These are phyloP conservation scores for Tulasnella calospora DNA, from an alignment of 768 basidiomycete species.

Conservation along the genomic window DNA sequence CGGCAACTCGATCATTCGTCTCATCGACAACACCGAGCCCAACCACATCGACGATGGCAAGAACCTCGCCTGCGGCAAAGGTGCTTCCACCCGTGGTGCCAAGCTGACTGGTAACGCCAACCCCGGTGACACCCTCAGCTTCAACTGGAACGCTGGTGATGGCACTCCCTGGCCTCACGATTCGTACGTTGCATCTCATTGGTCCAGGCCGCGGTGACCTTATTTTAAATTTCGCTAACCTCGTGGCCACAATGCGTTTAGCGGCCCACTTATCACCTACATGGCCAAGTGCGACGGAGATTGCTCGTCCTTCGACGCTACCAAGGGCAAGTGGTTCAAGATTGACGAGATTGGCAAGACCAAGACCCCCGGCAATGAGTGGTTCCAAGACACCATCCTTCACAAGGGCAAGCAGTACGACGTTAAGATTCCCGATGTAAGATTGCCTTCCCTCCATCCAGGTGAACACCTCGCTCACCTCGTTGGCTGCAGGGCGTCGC, in stretches of 20 bases:
- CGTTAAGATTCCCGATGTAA: slow-evolving; percentile 7
- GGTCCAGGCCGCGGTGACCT: not conserved
- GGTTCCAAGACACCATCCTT: slow-evolving; percentile 18
- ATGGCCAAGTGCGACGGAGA: slow-evolving; percentile 56
- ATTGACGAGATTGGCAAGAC: slow-evolving; percentile 43
- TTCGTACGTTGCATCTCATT: slow-evolving; percentile 29
- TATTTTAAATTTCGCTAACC: not conserved
- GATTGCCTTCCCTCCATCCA: not conserved
- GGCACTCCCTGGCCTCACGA: slow-evolving; percentile 30
- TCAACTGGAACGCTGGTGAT: slow-evolving; percentile 39
- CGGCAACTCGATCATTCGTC: slow-evolving; percentile 42
- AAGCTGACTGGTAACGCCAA: slow-evolving; percentile 51
- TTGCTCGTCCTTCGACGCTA: slow-evolving; percentile 57
- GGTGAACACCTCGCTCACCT: slow-evolving; percentile 32
- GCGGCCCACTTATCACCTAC: slow-evolving; percentile 68
- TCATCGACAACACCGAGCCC: slow-evolving; percentile 43
- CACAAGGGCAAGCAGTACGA: slow-evolving; percentile 15
- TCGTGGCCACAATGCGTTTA: not conserved
- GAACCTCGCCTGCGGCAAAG: slow-evolving; percentile 37
- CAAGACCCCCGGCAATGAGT: not conserved
- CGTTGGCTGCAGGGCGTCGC: not conserved
- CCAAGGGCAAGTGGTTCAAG: slow-evolving; percentile 71
- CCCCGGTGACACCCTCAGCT: slow-evolving; percentile 41
- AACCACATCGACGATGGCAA: slow-evolving; percentile 55
- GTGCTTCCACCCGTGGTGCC: slow-evolving; percentile 46